Base-by-base conservation (phyloP, 805 yeast genomes). In the Candida khao-thaluensis region DNA sequence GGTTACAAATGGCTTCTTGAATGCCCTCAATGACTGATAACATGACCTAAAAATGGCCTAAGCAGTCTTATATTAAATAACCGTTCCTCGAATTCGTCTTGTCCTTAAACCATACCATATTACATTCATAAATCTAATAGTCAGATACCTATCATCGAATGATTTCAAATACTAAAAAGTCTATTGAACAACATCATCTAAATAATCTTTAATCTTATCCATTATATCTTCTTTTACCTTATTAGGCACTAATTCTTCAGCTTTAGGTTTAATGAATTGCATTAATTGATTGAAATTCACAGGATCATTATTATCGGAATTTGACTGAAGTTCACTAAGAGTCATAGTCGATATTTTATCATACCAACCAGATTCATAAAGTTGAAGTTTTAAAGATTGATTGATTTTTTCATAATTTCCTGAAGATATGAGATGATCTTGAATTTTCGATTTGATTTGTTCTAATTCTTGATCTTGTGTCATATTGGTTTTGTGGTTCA, bases 301-400 rank as follows among this genome's bases (percentile, higher is more conserved):
- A 18, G 37, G 39, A 5, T 39, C 45, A 14, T 46, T 41, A 11
- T 46, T 41, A 12, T 42, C 42, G 12, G 40, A 31, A 15, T 45
- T 51, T 26, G 66, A 70, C 17, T 66, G 66, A 53, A 74, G 74
- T 57, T 62, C 74, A 43, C 45, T 53, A 34, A 59, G 59, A 3
- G 95, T 84, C 29, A 83, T 49, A 27, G 72, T 74, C 32, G 77
- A 71, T 18, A 90, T 80, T 39, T 81, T 72, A 50, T 87, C 95
- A 44, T 77, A 79, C 97, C 97, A 90, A 5, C 96, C 96, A 1
- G 82, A 73, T 53, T 85, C 84, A 37, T 79, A 73, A 8, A 90
- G 71, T 52, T 76, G 77, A 40, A 81, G 71, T 49, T 79, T 78
- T 42, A 90, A 63, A 34, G 73, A 69, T 37, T 76, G 74, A 35